These are phyloP conservation scores for Synchytrium microbalum DNA, from an alignment of 371 early-diverging fungal species.

Conservation along the genomic window DNA sequence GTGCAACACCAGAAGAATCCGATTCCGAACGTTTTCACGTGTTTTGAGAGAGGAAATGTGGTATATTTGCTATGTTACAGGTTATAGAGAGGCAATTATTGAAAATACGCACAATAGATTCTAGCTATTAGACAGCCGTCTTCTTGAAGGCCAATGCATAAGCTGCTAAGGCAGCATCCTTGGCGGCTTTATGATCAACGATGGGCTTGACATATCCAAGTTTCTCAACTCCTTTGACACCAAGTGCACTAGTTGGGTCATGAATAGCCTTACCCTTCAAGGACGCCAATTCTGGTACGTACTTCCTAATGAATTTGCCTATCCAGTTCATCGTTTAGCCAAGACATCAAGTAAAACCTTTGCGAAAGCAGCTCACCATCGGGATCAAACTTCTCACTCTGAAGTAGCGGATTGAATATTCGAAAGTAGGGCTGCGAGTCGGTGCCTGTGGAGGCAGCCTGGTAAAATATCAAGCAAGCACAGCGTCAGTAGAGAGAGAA, in stretches of 20 bases:
- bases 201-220: conserved; percentile 41
- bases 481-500: neutral
- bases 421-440: conserved; percentile 64
- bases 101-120: no score
- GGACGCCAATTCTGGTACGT: conserved; percentile 29
- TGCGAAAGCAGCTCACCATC: conserved; percentile 23
- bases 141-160: conserved; percentile 12
- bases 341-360: conserved; percentile 36
- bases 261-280: conserved; percentile 18
- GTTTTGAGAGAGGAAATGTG: no score
- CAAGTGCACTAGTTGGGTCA: conserved; percentile 13
- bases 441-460: conserved; percentile 52
- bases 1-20: no score
- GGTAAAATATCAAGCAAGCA: neutral
- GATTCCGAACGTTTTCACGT: no score
- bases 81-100: no score
- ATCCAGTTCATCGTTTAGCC: conserved; percentile 6
- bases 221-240: conserved; percentile 5
- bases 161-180: conserved; percentile 49
- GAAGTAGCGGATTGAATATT: conserved; percentile 52
- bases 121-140: no score
- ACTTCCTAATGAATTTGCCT: conserved; percentile 27
- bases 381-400: conserved; percentile 46
- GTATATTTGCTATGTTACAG: no score
- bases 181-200: conserved; percentile 58